Base-by-base conservation (phyloP, 2,329 filamentous ascomycete genomes). In the Fusarium tanahbumbuense region DNA sequence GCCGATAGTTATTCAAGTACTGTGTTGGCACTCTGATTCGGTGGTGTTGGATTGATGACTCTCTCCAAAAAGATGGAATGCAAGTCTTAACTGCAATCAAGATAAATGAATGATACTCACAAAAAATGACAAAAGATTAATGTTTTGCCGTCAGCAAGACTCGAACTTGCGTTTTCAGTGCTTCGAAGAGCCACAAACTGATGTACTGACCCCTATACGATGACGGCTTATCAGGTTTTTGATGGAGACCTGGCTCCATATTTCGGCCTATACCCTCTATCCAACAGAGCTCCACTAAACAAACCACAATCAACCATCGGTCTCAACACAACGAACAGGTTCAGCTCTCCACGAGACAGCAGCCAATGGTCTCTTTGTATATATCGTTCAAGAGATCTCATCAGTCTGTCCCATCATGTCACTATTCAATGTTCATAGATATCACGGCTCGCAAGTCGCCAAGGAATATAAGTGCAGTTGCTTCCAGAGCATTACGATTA, bases 91-190 rank as follows among this genome's bases (percentile, higher is more conserved):
- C 18, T n/a, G 18, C 18, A n/a, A 37, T n/a, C 27, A 27, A 18
- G 13, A 16, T 6, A 1, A 1, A 16, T 2, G 1, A 2, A 25
- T 1, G 1, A 12, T 2, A 9, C 4, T 25, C 2, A 7, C 5
- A 54, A 56, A 41, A 55, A 54, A 22, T 8, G 0, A 8, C 53
- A 56, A 70, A 70, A 70, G 9, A 41, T 18, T 25, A 64, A 13
- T 53, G 4, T 4, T 23, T 30, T 70, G 67, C 67, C 67, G 67
- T 70, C 67, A 70, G 67, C 67, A 70, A 70, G 67, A 70, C 67
- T 70, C 67, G 67, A 70, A 70, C 67, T 70, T 70, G 67, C 67
- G 67, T 70, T 70, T 70, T 70, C 67, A 70, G 67, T 70, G 67
- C 57, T 70, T 70, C 57, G 41, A 59, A 53, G 37, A 63, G 49